These are phyloP conservation scores for Pythium coloratum DNA, from an alignment of 352 stramenopile species.

Conservation along the genomic window DNA sequence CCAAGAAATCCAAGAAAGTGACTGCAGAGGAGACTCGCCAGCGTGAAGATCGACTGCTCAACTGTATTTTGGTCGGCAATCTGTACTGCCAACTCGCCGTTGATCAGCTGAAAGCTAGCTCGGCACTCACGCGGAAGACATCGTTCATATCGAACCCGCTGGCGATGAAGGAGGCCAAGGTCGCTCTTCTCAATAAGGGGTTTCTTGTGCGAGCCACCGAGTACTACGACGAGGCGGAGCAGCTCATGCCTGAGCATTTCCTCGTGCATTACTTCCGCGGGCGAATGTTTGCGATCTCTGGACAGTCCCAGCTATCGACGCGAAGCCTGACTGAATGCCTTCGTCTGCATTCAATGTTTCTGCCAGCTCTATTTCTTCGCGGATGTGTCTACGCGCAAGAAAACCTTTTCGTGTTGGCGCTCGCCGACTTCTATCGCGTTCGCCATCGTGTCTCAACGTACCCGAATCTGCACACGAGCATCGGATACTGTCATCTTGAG, in stretches of 20 bases:
- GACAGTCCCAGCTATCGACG: slow-evolving; percentile 31
- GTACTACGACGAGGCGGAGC: slow-evolving; percentile 42
- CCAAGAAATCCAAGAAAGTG: slow-evolving; percentile 16
- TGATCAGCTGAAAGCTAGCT: slow-evolving; percentile 41
- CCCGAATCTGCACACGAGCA: slow-evolving; percentile 46
- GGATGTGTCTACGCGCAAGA: slow-evolving; percentile 57
- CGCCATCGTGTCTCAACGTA: slow-evolving; percentile 47
- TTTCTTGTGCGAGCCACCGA: slow-evolving; percentile 33
- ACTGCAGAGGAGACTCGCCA: slow-evolving; percentile 8
- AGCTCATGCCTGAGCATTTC: slow-evolving; percentile 36
- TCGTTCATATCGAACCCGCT: slow-evolving; percentile 27
- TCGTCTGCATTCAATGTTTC: slow-evolving; percentile 38
- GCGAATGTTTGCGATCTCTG: slow-evolving; percentile 43
- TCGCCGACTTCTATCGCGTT: slow-evolving; percentile 55
- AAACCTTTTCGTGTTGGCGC: slow-evolving; percentile 44
- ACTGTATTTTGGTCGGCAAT: slow-evolving; percentile 49
- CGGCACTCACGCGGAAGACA: slow-evolving; percentile 29
- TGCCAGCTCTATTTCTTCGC: slow-evolving; percentile 53
- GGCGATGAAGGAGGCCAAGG: slow-evolving; percentile 28
- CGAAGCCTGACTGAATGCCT: slow-evolving; percentile 38
- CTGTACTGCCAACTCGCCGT: slow-evolving; percentile 58
- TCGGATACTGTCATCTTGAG: slow-evolving; percentile 57
- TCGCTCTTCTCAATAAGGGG: slow-evolving; percentile 29
- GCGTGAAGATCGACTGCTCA: slow-evolving; percentile 35
- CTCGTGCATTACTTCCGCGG: slow-evolving; percentile 48